Percentiles rank a stretch among this genome's conserved stretches.
Evolutionary conservation across 805 yeast genomes (phyloP).

Genomic region (Brettanomyces naardenensis): DNA sequence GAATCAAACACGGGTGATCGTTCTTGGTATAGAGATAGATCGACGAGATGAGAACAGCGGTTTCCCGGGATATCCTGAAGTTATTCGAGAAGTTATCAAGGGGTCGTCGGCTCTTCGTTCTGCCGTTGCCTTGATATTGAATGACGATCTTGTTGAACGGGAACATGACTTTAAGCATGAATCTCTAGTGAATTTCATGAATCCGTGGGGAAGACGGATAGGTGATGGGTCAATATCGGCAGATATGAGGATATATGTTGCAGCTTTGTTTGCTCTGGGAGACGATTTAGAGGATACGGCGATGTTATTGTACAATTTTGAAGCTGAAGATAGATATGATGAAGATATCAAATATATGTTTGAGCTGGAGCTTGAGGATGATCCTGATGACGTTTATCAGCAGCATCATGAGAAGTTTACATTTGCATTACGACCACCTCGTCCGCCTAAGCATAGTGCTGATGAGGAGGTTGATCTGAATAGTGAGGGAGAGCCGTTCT

Average conservation of each 20-base stretch:
- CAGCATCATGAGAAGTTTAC: slow-evolving; percentile 11
- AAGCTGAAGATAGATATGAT: slow-evolving; percentile 56
- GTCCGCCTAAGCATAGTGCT: background rate
- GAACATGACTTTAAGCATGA: slow-evolving; percentile 53
- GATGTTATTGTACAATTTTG: slow-evolving; percentile 46
- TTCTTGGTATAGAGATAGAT: slow-evolving; percentile 55
- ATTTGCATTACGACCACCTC: background rate
- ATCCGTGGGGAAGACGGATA: slow-evolving; percentile 57
- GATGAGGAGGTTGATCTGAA: slow-evolving; percentile 17
- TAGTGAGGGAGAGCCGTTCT: slow-evolving; percentile 12
- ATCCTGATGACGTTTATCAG: slow-evolving; percentile 18
- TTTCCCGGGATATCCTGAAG: slow-evolving; percentile 34
- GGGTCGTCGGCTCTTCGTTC: slow-evolving; percentile 61
- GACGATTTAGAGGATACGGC: slow-evolving; percentile 40
- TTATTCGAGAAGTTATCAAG: slow-evolving; percentile 42
- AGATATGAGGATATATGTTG: slow-evolving; percentile 51
- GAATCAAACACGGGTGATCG: slow-evolving; percentile 49
- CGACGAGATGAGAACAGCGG: slow-evolving; percentile 37
- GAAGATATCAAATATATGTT: slow-evolving; percentile 42
- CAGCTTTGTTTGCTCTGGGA: slow-evolving; percentile 45
- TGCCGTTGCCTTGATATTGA: slow-evolving; percentile 52
- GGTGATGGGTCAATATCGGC: slow-evolving; percentile 53
- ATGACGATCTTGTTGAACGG: slow-evolving; percentile 34
- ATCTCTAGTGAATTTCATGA: slow-evolving; percentile 50
- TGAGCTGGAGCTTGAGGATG: slow-evolving; percentile 22